phyloP scores from a whole-genome alignment of 2,329 filamentous ascomycete species.

The Exserohilum turcica region DNA sequence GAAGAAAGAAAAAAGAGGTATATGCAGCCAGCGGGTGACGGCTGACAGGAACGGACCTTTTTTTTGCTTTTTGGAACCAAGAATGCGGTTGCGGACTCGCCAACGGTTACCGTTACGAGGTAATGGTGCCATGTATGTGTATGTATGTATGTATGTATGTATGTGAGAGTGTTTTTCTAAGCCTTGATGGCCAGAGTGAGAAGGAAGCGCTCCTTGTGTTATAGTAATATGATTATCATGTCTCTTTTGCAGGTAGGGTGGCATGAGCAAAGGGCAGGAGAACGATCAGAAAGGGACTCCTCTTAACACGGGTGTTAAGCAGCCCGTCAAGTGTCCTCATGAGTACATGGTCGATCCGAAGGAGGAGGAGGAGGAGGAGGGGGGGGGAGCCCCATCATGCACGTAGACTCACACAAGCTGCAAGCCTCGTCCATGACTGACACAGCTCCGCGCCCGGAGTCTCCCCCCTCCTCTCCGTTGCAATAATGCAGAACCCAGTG shows the following conservation, averaged over 20 bases:
- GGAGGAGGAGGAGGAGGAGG: conserved; percentile 11
- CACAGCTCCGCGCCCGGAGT: conserved; percentile 25
- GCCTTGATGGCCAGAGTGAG: neutral
- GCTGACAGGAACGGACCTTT: neutral
- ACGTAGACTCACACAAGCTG: conserved; percentile 11
- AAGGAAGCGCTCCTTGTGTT: neutral
- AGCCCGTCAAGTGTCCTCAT: conserved; percentile 3
- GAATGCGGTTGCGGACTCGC: neutral
- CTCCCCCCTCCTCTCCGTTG: conserved; percentile 35
- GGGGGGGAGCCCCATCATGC: conserved; percentile 8
- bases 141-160: too few relatives aligned
- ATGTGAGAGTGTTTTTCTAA: too few relatives aligned
- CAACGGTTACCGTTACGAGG: neutral
- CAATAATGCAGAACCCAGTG: conserved; percentile 21
- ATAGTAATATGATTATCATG: neutral
- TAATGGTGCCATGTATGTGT: neutral
- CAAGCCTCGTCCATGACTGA: conserved; percentile 15
- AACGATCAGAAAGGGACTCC: neutral
- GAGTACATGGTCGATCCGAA: conserved; percentile 2
- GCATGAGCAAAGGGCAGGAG: neutral
- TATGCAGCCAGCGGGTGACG: neutral
- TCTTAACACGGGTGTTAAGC: conserved; percentile 10
- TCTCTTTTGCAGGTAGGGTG: neutral
- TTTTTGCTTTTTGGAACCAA: neutral
- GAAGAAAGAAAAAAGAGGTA: neutral